A percentile compares a stretch with the other conserved stretches of the same genome.
These are phyloP conservation scores for Circinella umbellata DNA, from an alignment of 371 early-diverging fungal species.

Conservation along the genomic window DNA sequence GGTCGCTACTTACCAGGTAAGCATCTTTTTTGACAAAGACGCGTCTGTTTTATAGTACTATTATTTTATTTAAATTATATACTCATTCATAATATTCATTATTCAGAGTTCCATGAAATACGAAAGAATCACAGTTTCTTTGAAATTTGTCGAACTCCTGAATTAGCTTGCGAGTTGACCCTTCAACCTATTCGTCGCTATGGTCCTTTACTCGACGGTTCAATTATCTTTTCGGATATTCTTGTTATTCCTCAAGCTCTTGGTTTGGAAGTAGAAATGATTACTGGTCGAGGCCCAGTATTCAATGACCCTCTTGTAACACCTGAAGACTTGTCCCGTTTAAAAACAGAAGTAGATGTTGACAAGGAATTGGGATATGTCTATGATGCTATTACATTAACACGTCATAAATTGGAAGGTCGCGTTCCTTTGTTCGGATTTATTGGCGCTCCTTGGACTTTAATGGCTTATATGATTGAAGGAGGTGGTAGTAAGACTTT, in stretches of 20 bases:
- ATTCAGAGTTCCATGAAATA: slow-evolving; percentile 84
- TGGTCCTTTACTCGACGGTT: slow-evolving; percentile 88
- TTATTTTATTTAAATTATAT: no score
- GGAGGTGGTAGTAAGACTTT: slow-evolving; percentile 96
- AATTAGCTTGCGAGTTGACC: slow-evolving; percentile 93
- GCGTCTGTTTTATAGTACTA: no score
- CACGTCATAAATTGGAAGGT: slow-evolving; percentile 84
- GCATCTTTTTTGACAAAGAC: neutral
- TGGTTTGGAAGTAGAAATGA: slow-evolving; percentile 93
- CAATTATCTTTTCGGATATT: slow-evolving; percentile 98
- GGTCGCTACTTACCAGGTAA: slow-evolving; percentile 96
- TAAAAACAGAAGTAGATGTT: slow-evolving; percentile 72
- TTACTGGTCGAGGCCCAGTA: slow-evolving; percentile 91
- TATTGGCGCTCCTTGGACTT: slow-evolving; percentile 97
- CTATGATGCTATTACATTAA: slow-evolving; percentile 94
- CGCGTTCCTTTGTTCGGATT: slow-evolving; percentile 95
- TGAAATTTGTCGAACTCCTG: slow-evolving; percentile 92
- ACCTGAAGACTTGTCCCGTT: slow-evolving; percentile 76
- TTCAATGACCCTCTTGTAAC: slow-evolving; percentile 84
- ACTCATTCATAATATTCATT: neutral
- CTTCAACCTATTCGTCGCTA: slow-evolving; percentile 96
- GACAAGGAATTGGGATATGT: slow-evolving; percentile 85
- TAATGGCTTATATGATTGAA: slow-evolving; percentile 98
- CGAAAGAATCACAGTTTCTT: slow-evolving; percentile 92
- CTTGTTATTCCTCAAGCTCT: slow-evolving; percentile 97